Evolutionary conservation across 768 basidiomycete genomes (phyloP), one percentile per base, ranked within the genome.

Genomic region (Leccinum truebloodii): DNA sequence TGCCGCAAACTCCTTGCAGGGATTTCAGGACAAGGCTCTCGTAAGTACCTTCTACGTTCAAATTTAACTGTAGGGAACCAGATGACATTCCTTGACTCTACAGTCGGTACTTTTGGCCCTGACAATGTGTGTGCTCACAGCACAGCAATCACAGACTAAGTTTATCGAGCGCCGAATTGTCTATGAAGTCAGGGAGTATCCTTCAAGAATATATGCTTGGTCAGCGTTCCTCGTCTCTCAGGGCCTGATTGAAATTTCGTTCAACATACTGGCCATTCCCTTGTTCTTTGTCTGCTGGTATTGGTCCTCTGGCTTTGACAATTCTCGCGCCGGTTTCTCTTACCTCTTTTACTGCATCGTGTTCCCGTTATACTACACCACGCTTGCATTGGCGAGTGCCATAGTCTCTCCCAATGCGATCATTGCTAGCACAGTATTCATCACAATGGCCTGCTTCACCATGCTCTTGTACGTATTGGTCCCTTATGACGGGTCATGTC

Each of bases 151-250:
- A 1, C 86, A 86, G 67, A 77, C 82, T 9, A 81, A 80, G 37
- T 87, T 83, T 74, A 78, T 89, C 55, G 71, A 74, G 9, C 79
- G 80, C 63, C 81, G 86, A 26, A 76, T 70, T 6, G 73, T 89
- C 37, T 88, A 86, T 62, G 84, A 87, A 63, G 78, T 86, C 54
- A 81, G 87, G 39, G 87, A 89, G 71, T 77, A 83, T 4, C 83
- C 86, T 0, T 84, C 83, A 52, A 76, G 81, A 50, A 87, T 84
- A 79, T 89, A 87, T 69, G 77, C 77, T 64, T 88, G 86, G 86
- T 78, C 82, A 0, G 82, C 84, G 0, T 73, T 86, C 34, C 61
- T 85, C n/a, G 79, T 83, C 1, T 77, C 85, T 0, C 81, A 83
- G 64, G 71, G 86, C 24, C 59, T 86, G 13, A 73, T 75, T 35